Base-by-base conservation (phyloP, 148 eudicot species). In the Limonium bicolor region DNA sequence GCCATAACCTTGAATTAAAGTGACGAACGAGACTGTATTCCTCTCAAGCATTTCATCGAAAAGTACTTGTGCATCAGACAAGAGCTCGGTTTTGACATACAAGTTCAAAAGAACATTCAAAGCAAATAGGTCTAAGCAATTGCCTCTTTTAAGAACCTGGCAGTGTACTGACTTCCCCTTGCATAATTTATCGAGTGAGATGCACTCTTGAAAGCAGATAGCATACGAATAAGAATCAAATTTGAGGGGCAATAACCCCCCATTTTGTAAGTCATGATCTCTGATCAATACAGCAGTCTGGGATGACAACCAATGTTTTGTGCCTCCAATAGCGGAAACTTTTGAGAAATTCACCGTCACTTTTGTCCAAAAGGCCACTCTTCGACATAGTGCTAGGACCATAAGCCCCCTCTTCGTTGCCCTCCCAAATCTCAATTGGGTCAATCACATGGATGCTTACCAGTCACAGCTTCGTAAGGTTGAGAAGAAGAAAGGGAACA, bases 11-110 rank as follows among this genome's bases (percentile, higher is more conserved):
- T 69, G 82, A 56, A 87, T 67, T 20, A 87, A 27, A 0, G 82
- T 82, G 22, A 87, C 94, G 56, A 66, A 79, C 0, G 90, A 76
- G 38, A 87, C 54, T 2, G 75, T 62, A 49, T 82, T 82, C 37
- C 61, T 69, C 0, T 55, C 45, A 5, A 67, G 56, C 82, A 87
- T 68, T 76, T 73, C 85, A n/a, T 74, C 76, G 31, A 87, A 87
- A 76, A 87, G 27, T 10, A 48, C 29, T 30, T 58, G 41, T 16
- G 85, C 96, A 63, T 82, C 62, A 1, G 21, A 25, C 5, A 79
- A 25, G 6, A 56, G 19, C 16, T 47, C 57, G 4, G 56, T 62
- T 37, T 78, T 76, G 0, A 69, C 68, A 42, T 87, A 87, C 32
- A 76, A 28, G n/a, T 87, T 71, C 3, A 87, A 61, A 27, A 82